These are phyloP conservation scores for Fusarium begoniae DNA, from an alignment of 2,329 filamentous ascomycete genomes.

Conservation along the genomic window DNA sequence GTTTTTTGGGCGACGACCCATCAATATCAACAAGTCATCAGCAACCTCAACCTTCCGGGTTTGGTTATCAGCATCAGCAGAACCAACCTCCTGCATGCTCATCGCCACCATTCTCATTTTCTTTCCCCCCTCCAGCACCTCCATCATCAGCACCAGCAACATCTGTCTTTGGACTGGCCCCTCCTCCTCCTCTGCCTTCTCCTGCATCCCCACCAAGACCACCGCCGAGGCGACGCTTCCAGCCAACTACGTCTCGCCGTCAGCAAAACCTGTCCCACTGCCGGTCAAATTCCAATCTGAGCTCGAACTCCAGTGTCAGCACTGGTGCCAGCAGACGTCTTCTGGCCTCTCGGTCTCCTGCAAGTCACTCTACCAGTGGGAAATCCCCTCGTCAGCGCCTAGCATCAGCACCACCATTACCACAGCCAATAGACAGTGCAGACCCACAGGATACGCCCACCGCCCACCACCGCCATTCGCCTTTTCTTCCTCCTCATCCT, in stretches of 20 bases:
- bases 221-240: slow-evolving; percentile 36
- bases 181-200: slow-evolving; percentile 33
- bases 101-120: slow-evolving; percentile 27
- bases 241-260: slow-evolving; percentile 41
- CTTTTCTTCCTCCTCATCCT: slow-evolving; percentile 46
- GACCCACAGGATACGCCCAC: slow-evolving; percentile 36
- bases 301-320: slow-evolving; percentile 18
- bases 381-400: slow-evolving; percentile 42
- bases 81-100: slow-evolving; percentile 19
- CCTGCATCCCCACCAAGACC: slow-evolving; percentile 29
- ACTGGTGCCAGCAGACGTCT: slow-evolving; percentile 30
- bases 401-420: slow-evolving; percentile 15
- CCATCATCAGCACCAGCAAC: slow-evolving; percentile 29
- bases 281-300: slow-evolving; percentile 35
- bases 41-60: slow-evolving; percentile 16
- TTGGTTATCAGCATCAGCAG: slow-evolving; percentile 24
- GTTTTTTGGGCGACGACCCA: slow-evolving; percentile 19
- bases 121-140: slow-evolving; percentile 17
- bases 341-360: slow-evolving; percentile 34
- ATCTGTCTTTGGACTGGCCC: slow-evolving; percentile 24
- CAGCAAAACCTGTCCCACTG: slow-evolving; percentile 40
- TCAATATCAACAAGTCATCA: slow-evolving; percentile 20
- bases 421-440: slow-evolving; percentile 23
- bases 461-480: slow-evolving; percentile 40
- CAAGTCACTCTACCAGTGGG: slow-evolving; percentile 34